Base-by-base conservation (phyloP, 306 rosid genomes). In the Cucurbita maxima region DNA sequence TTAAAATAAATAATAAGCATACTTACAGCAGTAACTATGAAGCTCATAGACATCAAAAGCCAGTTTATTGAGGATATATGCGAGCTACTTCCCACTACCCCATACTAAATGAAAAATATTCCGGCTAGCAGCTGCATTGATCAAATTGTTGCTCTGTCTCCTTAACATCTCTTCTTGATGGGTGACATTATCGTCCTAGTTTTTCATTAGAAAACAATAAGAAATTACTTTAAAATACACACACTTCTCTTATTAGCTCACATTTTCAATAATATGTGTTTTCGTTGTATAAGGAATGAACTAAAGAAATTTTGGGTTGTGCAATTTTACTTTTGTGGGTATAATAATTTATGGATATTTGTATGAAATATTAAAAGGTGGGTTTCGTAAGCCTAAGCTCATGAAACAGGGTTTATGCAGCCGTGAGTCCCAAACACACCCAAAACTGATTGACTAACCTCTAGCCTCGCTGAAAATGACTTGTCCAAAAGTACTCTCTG, bases 101-200 rank as follows among this genome's bases (percentile, higher is more conserved):
- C 98, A 94, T 78, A 94, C 84, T 36, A 94, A 83, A 76, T 86
- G 87, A 77, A 86, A 94, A 77, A 94, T 89, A 64, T 90, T 90
- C 82, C 87, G 91, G 76, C 98, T 94, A 53, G 98, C 97, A 59
- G 66, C 78, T 20, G 82, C 80, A 84, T 77, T 90, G 81, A 94
- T 83, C 74, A 59, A 77, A 73, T 82, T 79, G 74, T 86, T 87
- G 73, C 96, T 90, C 82, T 81, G 87, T 66, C 58, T 82, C 77
- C 75, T 84, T 69, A 94, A 92, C 97, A 94, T 88, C 69, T 83
- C 95, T 76, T 87, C 89, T 80, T 89, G 94, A 25, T 86, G 88
- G 52, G 76, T 7, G 62, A 79, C 66, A 78, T 94, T 87, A 5
- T 90, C 98, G 36, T 89, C 98, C 98, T 94, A 71, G 57, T 73